These are phyloP conservation scores for Lyophyllum shimeji DNA, from an alignment of 768 basidiomycete species.

Conservation along the genomic window DNA sequence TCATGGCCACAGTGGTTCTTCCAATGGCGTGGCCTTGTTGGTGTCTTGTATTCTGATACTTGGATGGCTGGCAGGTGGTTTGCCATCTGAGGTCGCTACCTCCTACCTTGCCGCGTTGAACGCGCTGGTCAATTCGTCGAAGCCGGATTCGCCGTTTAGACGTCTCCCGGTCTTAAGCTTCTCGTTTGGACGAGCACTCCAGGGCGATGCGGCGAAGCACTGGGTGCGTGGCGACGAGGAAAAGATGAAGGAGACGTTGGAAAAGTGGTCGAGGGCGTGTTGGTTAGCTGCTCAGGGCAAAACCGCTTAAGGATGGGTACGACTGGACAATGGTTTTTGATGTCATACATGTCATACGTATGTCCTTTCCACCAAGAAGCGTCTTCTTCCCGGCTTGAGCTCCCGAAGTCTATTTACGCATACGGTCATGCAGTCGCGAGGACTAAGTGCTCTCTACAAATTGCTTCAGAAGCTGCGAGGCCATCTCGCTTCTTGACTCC, in stretches of 20 bases:
- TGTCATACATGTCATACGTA: too few relatives aligned
- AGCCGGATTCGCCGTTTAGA: constrained; percentile 32
- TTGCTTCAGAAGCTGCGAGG: background rate
- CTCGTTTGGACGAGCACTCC: constrained; percentile 50
- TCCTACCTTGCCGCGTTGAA: constrained; percentile 43
- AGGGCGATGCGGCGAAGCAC: constrained; percentile 46
- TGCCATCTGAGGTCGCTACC: constrained; percentile 39
- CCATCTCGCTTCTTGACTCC: background rate
- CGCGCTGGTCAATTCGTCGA: constrained; percentile 31
- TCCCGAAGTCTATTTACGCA: too few relatives aligned
- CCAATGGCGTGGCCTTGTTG: background rate
- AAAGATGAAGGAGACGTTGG: constrained; percentile 37
- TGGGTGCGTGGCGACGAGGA: constrained; percentile 47
- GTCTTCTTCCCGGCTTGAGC: too few relatives aligned
- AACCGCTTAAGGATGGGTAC: background rate
- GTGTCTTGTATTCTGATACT: background rate
- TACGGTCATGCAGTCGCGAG: too few relatives aligned
- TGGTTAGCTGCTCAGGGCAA: constrained; percentile 41
- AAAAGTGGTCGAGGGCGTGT: constrained; percentile 42
- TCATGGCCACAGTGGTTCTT: background rate
- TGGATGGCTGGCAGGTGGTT: constrained; percentile 32
- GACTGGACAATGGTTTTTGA: too few relatives aligned
- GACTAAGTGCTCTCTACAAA: background rate
- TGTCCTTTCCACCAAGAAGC: too few relatives aligned
- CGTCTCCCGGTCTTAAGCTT: constrained; percentile 46